phyloP scores from a whole-genome alignment of 2,329 filamentous ascomycete genomes.

The Penicillium sp. region DNA sequence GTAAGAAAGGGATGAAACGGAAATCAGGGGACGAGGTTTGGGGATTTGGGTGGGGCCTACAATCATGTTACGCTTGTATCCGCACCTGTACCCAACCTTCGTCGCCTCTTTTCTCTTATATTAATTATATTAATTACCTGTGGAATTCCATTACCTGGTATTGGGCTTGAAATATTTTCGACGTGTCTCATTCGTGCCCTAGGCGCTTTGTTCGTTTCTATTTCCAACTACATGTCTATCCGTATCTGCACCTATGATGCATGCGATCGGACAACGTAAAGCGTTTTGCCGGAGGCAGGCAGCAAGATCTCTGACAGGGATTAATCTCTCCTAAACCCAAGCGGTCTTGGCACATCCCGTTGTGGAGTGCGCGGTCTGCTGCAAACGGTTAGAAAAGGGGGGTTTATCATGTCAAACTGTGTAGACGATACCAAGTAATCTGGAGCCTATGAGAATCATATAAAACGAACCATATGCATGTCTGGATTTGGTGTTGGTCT shows the following conservation, averaged over 20 bases:
- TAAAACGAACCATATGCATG: not conserved
- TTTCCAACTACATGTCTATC: not conserved
- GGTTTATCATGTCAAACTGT: not conserved
- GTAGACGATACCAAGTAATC: not conserved
- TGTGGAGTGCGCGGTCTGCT: slow-evolving; percentile 1
- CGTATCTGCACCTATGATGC: not conserved
- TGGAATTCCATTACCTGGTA: not conserved
- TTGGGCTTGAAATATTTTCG: not conserved
- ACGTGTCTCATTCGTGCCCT: not conserved
- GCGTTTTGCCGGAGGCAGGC: not conserved
- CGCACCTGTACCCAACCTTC: not conserved
- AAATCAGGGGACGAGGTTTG: not conserved
- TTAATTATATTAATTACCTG: not conserved
- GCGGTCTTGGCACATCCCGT: slow-evolving; percentile 1
- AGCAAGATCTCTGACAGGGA: not conserved
- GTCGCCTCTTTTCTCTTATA: not conserved
- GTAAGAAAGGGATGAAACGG: slow-evolving; percentile 4
- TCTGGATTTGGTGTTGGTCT: not conserved
- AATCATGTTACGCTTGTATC: not conserved
- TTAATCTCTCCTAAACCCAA: not conserved
- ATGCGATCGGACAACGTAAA: not conserved
- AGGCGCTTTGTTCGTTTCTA: not conserved
- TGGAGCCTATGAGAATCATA: too few relatives aligned
- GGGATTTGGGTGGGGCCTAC: not conserved
- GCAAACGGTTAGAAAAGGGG: slow-evolving; percentile 1